A percentile compares a stretch with the other conserved stretches of the same genome.
These are phyloP conservation scores for Ascochyta pisi DNA, from an alignment of 2,329 filamentous ascomycete genomes.

Conservation along the genomic window DNA sequence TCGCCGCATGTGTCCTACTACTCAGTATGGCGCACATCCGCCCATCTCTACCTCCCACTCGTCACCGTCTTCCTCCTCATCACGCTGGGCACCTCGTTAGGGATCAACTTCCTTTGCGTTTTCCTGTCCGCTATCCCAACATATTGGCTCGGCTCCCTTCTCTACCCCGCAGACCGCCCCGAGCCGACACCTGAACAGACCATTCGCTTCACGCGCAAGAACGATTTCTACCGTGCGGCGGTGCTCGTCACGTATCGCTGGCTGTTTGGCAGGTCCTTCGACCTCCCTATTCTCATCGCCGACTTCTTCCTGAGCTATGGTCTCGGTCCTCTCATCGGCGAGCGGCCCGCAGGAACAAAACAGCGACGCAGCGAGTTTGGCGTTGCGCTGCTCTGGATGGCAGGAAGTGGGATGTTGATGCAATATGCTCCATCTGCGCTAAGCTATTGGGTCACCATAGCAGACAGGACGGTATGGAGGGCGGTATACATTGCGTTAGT, in stretches of 20 bases:
- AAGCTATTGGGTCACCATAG: neutral
- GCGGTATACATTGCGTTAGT: slow-evolving; percentile 28
- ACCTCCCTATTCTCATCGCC: slow-evolving; percentile 12
- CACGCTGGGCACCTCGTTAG: slow-evolving; percentile 6
- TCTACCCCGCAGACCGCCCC: slow-evolving; percentile 18
- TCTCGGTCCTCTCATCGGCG: slow-evolving; percentile 14
- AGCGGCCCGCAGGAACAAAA: slow-evolving; percentile 16
- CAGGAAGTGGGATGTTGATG: slow-evolving; percentile 9
- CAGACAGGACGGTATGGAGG: slow-evolving; percentile 19
- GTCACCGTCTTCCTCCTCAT: slow-evolving; percentile 16
- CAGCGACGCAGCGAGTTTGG: slow-evolving; percentile 25
- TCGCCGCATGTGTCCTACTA: neutral
- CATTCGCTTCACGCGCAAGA: slow-evolving; percentile 27
- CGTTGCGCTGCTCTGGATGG: slow-evolving; percentile 14
- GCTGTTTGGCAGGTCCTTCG: slow-evolving; percentile 21
- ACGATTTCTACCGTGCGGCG: slow-evolving; percentile 20
- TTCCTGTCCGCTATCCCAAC: slow-evolving; percentile 21
- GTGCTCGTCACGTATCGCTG: slow-evolving; percentile 26
- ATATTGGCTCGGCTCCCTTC: slow-evolving; percentile 19
- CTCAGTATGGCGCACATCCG: slow-evolving; percentile 16
- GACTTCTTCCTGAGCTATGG: slow-evolving; percentile 19
- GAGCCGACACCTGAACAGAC: slow-evolving; percentile 17
- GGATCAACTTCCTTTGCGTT: slow-evolving; percentile 4
- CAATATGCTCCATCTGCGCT: slow-evolving; percentile 10
- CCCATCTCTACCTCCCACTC: slow-evolving; percentile 28